Evolutionary conservation across 805 yeast genomes (phyloP), one percentile per base, ranked within the genome.

Genomic region (Myxozyma geophila): DNA sequence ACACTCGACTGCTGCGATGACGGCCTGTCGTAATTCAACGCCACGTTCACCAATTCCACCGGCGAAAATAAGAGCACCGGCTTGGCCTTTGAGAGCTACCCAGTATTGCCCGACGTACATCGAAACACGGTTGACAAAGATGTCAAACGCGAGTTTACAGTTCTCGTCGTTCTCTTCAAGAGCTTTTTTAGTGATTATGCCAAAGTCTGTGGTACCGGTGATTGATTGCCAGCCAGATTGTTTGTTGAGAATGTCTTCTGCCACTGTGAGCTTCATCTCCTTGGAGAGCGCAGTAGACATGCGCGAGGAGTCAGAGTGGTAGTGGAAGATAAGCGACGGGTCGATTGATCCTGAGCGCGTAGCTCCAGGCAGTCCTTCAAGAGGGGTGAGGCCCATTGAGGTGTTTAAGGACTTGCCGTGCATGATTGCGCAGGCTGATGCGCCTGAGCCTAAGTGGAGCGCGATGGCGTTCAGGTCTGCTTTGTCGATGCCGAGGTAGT

Each of bases 331-430:
- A 8, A 66, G 58, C 21, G 69, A 64, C 1, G 70, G 70, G 28
- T 67, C 70, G 28, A 67, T 43, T 17, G 61, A 53, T n/a, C 70
- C 70, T n/a, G 69, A 66, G 13, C 70, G 46, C 12, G 70, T 67
- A 9, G 69, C 70, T 5, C 70, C 70, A n/a, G 70, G 70, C 15
- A 67, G 67, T 2, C 70, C 70, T 23, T 67, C 70, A 3, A 67
- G 69, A 6, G 70, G 70, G 7, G 70, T 67, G 12, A 67, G 64
- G 13, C 70, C 70, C 70, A 67, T 67, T n/a, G 70, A 64, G 15
- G 70, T 67, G 41, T 67, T 62, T 23, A 67, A 19, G 4, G 70
- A 67, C 39, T 62, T 54, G 19, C 70, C 70, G 48, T 41, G 21
- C 48, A 17, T 23, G 4, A 67, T 67, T 15, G 66, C 69, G 48